phyloP scores from a whole-genome alignment of 345 rosid genomes.

The Hevea brasiliensis region DNA sequence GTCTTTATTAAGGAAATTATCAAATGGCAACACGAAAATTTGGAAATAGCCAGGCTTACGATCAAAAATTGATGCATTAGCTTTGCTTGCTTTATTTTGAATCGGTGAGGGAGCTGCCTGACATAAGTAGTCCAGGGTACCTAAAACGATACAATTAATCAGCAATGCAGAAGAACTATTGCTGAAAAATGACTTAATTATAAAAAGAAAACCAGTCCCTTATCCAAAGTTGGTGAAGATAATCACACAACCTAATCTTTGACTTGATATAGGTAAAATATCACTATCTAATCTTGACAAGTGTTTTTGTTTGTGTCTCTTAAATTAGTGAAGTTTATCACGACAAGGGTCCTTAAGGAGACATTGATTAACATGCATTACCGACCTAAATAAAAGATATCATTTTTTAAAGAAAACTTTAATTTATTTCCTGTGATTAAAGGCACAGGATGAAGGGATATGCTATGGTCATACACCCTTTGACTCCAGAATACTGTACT shows the following conservation, averaged over 20 bases:
- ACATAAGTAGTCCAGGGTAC: slow-evolving; percentile 57
- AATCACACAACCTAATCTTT: neutral
- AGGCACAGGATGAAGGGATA: neutral
- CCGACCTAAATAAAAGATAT: neutral
- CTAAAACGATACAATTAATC: slow-evolving; percentile 26
- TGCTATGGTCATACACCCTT: neutral
- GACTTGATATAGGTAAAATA: slow-evolving; percentile 4
- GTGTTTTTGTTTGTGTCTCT: neutral
- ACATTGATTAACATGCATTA: neutral
- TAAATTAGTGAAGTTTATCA: neutral
- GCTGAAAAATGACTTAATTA: neutral
- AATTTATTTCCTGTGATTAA: neutral
- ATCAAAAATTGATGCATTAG: slow-evolving; percentile 44
- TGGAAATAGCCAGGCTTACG: slow-evolving; percentile 37
- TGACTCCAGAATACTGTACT: neutral
- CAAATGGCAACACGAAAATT: neutral
- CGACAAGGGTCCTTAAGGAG: neutral
- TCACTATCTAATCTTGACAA: neutral
- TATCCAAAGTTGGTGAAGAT: neutral
- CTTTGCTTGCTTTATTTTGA: slow-evolving; percentile 35
- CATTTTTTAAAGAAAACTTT: neutral
- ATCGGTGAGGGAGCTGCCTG: slow-evolving; percentile 46
- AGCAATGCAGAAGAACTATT: neutral
- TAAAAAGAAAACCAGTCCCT: neutral
- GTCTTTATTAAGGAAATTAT: neutral